Conservation (phyloP, 495 filamentous ascomycete genomes). For the Neurospora sp. region DNA sequence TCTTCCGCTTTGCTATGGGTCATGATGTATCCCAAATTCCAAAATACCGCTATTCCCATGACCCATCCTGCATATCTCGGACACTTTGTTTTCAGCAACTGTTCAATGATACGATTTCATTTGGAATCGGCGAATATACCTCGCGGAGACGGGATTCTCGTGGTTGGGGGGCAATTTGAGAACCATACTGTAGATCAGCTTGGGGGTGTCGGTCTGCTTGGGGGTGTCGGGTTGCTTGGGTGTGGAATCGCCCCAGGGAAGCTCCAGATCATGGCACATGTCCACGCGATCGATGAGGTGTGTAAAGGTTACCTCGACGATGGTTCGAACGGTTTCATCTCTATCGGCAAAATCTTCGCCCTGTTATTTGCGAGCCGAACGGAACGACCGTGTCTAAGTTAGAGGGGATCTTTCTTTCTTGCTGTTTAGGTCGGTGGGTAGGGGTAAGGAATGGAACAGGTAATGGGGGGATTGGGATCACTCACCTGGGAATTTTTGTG, state of each 20-base stretch:
- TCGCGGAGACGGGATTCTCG: not conserved
- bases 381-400: not conserved
- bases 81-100: not conserved
- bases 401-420: not conserved
- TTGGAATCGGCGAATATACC: not conserved
- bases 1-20: not conserved
- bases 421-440: not conserved
- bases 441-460: not conserved
- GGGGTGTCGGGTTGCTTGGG: not conserved
- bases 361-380: not conserved
- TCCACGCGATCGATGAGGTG: not conserved
- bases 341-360: not conserved
- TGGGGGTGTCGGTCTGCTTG: not conserved
- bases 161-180: not conserved
- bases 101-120: not conserved
- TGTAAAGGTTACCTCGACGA: not conserved
- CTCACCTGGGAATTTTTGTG: not conserved
- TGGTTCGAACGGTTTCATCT: not conserved
- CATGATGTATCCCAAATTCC: not conserved
- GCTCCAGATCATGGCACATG: not conserved
- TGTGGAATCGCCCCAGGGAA: not conserved
- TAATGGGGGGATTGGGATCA: not conserved
- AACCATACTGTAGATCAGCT: too few species aligned
- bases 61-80: not conserved
- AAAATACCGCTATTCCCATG: not conserved